Percentiles rank a stretch among this genome's conserved stretches.
phyloP scores from a whole-genome alignment of 2,329 filamentous ascomycete species.

The Penicillium sumatraense region DNA sequence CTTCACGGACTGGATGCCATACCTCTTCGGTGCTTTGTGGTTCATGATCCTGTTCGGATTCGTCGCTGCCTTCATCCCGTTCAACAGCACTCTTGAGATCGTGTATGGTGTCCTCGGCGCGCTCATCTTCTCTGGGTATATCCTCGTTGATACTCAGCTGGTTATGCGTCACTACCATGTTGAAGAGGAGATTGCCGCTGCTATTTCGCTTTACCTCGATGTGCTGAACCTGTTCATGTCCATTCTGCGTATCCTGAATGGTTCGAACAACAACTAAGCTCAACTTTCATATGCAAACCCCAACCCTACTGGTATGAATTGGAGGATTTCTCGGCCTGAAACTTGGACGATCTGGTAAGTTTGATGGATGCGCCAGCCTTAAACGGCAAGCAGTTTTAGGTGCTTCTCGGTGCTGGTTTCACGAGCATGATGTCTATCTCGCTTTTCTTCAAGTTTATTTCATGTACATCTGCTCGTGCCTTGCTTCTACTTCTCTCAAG shows the following conservation, averaged over 20 bases:
- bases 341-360: background rate
- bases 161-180: conserved; percentile 96
- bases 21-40: conserved; percentile 90
- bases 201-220: conserved; percentile 93
- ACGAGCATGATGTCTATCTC: background rate
- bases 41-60: conserved; percentile 89
- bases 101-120: conserved; percentile 81
- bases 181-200: conserved; percentile 95
- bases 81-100: conserved; percentile 79
- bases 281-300: background rate
- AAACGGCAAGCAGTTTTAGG: background rate
- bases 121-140: conserved; percentile 91
- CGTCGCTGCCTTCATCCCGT: conserved; percentile 87
- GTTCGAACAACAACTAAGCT: conserved; percentile 84
- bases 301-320: background rate
- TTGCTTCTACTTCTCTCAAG: background rate
- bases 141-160: conserved; percentile 94
- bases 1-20: conserved; percentile 96
- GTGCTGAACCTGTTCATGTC: conserved; percentile 96
- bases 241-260: conserved; percentile 95
- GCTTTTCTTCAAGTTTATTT: background rate
- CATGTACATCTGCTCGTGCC: background rate
- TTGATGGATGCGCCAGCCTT: background rate
- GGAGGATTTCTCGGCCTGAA: background rate
- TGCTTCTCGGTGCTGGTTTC: conserved; percentile 10